phyloP scores from a whole-genome alignment of 2,329 filamentous ascomycete species.

The Stemphylium lycopersici region DNA sequence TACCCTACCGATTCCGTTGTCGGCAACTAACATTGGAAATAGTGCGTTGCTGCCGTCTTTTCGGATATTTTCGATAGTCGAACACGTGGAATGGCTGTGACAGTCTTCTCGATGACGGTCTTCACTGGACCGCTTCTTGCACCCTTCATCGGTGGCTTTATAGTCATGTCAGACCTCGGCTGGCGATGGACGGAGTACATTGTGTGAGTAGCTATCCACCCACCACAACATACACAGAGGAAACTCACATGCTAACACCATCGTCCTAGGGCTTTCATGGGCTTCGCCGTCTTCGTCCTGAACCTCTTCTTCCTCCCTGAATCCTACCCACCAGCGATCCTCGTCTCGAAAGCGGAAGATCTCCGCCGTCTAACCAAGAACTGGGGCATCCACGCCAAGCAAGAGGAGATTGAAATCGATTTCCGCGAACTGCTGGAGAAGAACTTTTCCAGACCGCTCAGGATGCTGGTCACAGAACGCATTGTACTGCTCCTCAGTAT shows the following conservation, averaged over 20 bases:
- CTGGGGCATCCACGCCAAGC: slow-evolving; percentile 67
- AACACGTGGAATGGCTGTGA: slow-evolving; percentile 51
- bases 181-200: slow-evolving; percentile 65
- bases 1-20: neutral
- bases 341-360: slow-evolving; percentile 62
- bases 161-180: slow-evolving; percentile 56
- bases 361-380: slow-evolving; percentile 63
- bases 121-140: slow-evolving; percentile 60
- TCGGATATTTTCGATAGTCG: slow-evolving; percentile 61
- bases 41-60: slow-evolving; percentile 60
- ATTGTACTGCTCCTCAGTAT: slow-evolving; percentile 52
- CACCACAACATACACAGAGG: neutral
- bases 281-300: slow-evolving; percentile 56
- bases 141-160: slow-evolving; percentile 63
- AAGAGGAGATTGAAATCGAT: slow-evolving; percentile 60
- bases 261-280: slow-evolving; percentile 55
- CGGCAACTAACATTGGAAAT: slow-evolving; percentile 2
- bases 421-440: slow-evolving; percentile 58
- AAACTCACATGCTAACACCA: neutral
- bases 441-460: slow-evolving; percentile 59
- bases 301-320: slow-evolving; percentile 63
- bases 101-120: slow-evolving; percentile 59
- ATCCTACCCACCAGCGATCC: slow-evolving; percentile 64
- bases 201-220: slow-evolving; percentile 32
- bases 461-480: slow-evolving; percentile 57